Evolutionary conservation across 2,329 filamentous ascomycete genomes (phyloP), one percentile per base, ranked within the genome.

Genomic region (Knufia petricola): DNA sequence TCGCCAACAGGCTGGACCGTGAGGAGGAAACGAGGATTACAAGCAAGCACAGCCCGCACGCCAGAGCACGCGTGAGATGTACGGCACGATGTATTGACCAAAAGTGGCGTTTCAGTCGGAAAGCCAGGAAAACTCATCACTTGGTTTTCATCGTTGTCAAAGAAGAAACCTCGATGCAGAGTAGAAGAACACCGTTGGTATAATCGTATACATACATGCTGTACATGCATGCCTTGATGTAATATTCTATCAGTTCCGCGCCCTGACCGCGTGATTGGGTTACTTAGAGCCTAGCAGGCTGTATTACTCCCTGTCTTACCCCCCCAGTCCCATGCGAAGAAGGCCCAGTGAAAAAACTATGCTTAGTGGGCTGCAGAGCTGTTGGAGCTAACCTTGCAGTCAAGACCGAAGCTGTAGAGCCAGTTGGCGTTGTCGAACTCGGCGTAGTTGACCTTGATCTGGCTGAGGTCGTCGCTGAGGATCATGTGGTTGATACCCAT

Each of bases 401-500:
- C 26, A 26, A 38, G 50, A 45, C 50, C 50, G 48, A 56, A 56
- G 23, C 49, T 53, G 36, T 54, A 49, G 45, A 58, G 52, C 56
- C 56, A 58, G 30, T 50, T 52, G 50, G 50, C 55, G 44, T 52
- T 56, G 51, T 57, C 53, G 50, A 58, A 58, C 42, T 58, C 56
- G 40, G 51, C 52, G 30, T 55, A 56, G 52, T 56, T 55, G 48
- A 50, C 52, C 46, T 53, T 46, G 50, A 58, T 50, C 48, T 53
- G 47, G 46, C 46, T 50, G n/a, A 50, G 17, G 21, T 48, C 38
- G 9, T 50, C 37, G 49, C 50, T 46, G 21, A 58, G 51, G 38
- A 48, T 46, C 37, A 58, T 49, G 45, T 52, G 28, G 52, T 57
- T 57, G 53, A 58, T 58, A 28, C 56, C 56, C 31, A 41, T 30